Evolutionary conservation across 345 rosid genomes (phyloP).

Genomic region (Corchorus capsularis): DNA sequence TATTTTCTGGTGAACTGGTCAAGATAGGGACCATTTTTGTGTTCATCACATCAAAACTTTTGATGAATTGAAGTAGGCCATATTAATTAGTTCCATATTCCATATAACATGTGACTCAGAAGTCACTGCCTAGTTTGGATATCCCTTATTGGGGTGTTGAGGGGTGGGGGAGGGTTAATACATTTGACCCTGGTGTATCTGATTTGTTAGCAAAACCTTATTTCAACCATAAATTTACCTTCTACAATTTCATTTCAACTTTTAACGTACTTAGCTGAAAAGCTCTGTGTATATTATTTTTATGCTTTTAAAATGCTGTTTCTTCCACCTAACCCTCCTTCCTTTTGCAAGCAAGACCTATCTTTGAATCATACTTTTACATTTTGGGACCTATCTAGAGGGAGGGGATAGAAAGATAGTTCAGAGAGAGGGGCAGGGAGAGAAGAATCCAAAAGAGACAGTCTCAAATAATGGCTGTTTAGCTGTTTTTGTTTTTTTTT

Average conservation of each 20-base stretch:
- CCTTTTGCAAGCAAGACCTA: too few species aligned
- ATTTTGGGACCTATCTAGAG: too few species aligned
- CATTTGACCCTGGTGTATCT: neutral
- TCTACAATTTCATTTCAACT: neutral
- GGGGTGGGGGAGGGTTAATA: neutral
- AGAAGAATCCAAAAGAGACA: too few species aligned
- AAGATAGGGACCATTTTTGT: neutral
- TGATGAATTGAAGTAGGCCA: neutral
- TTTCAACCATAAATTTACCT: neutral
- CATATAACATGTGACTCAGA: neutral
- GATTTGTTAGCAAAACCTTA: neutral
- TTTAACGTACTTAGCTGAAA: neutral
- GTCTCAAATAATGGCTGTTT: too few species aligned
- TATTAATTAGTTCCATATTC: neutral
- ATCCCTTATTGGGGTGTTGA: neutral
- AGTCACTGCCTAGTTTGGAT: neutral
- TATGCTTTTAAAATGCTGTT: too few species aligned
- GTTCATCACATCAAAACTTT: neutral
- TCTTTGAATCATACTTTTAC: too few species aligned
- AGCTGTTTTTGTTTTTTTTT: too few species aligned
- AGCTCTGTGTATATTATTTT: neutral
- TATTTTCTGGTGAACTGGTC: neutral
- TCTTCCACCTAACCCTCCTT: too few species aligned
- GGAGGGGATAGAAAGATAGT: too few species aligned
- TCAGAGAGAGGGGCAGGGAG: too few species aligned